A percentile compares a stretch with the other conserved stretches of the same genome.
Evolutionary conservation across 23 red algal genomes (phyloP).

Genomic region (Gracilaria domingensis): DNA sequence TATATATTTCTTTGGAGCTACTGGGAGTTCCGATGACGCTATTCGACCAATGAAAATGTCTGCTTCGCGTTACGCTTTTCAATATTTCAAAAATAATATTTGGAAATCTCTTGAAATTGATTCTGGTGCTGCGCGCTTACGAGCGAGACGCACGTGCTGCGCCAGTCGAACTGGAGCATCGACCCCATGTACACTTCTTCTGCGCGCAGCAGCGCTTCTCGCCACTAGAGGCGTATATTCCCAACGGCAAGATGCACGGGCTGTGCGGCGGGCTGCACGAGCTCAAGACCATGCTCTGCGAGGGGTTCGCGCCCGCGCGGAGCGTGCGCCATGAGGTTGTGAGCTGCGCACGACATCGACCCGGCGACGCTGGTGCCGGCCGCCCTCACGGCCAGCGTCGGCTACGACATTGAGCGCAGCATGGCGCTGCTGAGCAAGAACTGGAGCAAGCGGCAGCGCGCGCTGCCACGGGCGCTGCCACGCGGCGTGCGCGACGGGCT

Average conservation of each 20-base stretch:
- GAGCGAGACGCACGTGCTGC: conserved; percentile 40
- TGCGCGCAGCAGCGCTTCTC: conserved; percentile 61
- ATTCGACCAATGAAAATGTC: too few relatives aligned
- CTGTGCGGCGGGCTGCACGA: conserved; percentile 75
- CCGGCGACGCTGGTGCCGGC: conserved; percentile 13
- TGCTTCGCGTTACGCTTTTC: too few relatives aligned
- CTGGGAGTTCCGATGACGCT: too few relatives aligned
- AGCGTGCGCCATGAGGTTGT: conserved; percentile 33
- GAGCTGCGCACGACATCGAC: background rate
- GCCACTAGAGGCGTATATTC: conserved; percentile 58
- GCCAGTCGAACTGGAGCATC: conserved; percentile 78
- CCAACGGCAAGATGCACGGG: conserved; percentile 76
- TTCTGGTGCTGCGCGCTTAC: too few relatives aligned
- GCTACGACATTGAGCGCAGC: conserved; percentile 69
- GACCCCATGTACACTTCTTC: conserved; percentile 86
- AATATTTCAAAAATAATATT: too few relatives aligned
- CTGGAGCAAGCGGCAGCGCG: conserved; percentile 67
- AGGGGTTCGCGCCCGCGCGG: conserved; percentile 76
- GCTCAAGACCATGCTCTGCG: conserved; percentile 68
- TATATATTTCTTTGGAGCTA: too few relatives aligned
- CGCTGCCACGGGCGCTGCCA: conserved; percentile 36
- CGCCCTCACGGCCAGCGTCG: conserved; percentile 32
- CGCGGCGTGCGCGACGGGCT: conserved; percentile 4
- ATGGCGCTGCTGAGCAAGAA: conserved; percentile 42
- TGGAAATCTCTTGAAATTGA: too few relatives aligned